Base-by-base conservation (phyloP, 345 rosid genomes). In the Turnera subulata region DNA sequence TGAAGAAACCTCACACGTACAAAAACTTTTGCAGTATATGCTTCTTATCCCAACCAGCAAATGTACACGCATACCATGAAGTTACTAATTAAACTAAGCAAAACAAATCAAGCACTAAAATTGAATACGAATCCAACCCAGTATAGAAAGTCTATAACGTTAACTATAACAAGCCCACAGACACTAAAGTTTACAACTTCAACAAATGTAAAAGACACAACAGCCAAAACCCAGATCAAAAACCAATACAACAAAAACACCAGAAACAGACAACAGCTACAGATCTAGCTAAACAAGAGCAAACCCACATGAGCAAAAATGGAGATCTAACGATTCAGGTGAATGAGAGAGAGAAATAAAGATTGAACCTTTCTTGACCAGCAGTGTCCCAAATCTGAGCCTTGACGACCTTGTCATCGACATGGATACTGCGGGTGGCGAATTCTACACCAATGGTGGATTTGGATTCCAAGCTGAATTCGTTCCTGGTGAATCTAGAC, bases 371-470 rank as follows among this genome's bases (percentile, higher is more conserved):
- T 66, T 66, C 70, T 24, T 66, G 68, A 26, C 68, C 68, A 47
- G 68, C 68, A 64, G 68, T 64, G 55, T 64, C 68, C 68, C 68
- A 64, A 64, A 64, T 64, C 68, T 64, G 68, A 32, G 68, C 68
- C 55, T 64, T 64, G 26, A 64, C 68, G 14, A 64, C 68, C 48
- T 64, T 64, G 20, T 64, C 68, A 64, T 64, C 68, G 7, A 64
- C 68, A n/a, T 64, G 70, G 48, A 66, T 66, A 35, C 70, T 66
- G 26, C 71, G 64, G 0, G 64, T 59, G 54, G 71, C 71, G 46
- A 66, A 66, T 59, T 66, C 71, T 45, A 66, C 71, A 20, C 71
- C 71, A 15, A 66, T 66, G 6, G 71, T 66, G 55, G 71, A 59
- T 59, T 66, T 66, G 12, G 71, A 66, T 53, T 66, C 71, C 19